Evolutionary conservation across 345 rosid genomes (phyloP), one percentile per base, ranked within the genome.

Genomic region (Corchorus olitorius): DNA sequence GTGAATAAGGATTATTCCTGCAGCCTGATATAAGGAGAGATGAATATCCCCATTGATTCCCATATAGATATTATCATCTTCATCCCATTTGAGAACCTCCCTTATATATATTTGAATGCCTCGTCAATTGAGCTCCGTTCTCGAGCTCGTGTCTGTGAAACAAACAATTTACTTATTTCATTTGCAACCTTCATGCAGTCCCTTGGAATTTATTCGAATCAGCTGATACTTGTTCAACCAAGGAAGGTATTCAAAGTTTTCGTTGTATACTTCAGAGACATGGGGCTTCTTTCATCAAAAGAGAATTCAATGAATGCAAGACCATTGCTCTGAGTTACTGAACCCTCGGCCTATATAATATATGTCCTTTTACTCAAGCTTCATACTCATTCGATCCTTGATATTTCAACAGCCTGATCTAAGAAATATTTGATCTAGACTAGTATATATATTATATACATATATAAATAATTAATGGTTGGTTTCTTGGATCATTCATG

Each of bases 1-100:
- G n/a, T n/a, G n/a, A n/a, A 37, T 33, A 19, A 33, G 19, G n/a
- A 56, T 62, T 45, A 86, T 68, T 84, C 88, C 33, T 37, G n/a
- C n/a, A n/a, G 82, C 64, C 85, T 81, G 16, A 85, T 50, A 56
- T 54, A 83, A 3, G 89, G 89, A 17, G 87, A 81, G 85, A 79
- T 4, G 91, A 88, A 27, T 89, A 2, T 89, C 91, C 65, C 58
- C 79, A 33, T 7, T 43, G 12, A 73, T 61, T 54, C 78, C 87
- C n/a, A n/a, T n/a, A 20, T 85, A 86, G 46, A 80, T 37, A 55
- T 79, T 79, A 1, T 81, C 83, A 20, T 89, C 90, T 7, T 89
- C 93, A 5, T 89, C 90, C 93, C 93, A 88, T 74, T 74, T 88
- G 15, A 89, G 87, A 14, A 89, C 88, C 81, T 88, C 93, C 75